Evolutionary conservation across 768 basidiomycete species (phyloP).

Genomic region (Mycena pura): DNA sequence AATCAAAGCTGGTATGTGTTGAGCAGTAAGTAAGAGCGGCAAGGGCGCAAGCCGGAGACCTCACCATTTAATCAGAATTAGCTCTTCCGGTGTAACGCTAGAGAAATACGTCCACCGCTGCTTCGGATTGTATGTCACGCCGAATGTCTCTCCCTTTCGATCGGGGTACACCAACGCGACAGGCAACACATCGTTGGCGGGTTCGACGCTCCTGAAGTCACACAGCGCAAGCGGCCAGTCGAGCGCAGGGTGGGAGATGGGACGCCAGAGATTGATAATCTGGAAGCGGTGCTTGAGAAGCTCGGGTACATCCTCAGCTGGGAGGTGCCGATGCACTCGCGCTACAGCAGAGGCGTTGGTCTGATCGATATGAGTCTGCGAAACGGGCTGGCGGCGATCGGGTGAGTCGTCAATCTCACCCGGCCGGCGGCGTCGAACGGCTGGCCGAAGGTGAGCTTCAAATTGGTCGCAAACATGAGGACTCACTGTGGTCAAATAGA

Average conservation of each 20-base stretch:
- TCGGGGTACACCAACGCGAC: constrained; percentile 55
- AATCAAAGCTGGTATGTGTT: constrained; percentile 22
- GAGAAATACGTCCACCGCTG: constrained; percentile 60
- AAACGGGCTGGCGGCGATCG: constrained; percentile 52
- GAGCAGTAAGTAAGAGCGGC: too few species aligned
- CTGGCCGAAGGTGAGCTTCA: constrained; percentile 30
- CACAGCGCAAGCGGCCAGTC: constrained; percentile 61
- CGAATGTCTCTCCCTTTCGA: constrained; percentile 58
- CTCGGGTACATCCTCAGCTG: constrained; percentile 48
- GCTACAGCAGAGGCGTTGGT: constrained; percentile 49
- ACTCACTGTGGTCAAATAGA: constrained; percentile 71
- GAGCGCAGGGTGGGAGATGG: constrained; percentile 52
- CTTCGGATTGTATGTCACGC: constrained; percentile 50
- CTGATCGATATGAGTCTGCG: constrained; percentile 59
- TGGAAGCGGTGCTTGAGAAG: constrained; percentile 58
- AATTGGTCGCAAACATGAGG: not conserved
- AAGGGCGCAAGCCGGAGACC: too few species aligned
- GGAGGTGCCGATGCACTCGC: constrained; percentile 59
- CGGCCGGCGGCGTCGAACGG: constrained; percentile 54
- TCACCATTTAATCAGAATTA: constrained; percentile 51
- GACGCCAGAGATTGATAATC: constrained; percentile 68
- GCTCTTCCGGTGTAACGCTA: constrained; percentile 10
- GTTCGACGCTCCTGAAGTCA: constrained; percentile 55
- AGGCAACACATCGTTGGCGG: constrained; percentile 49
- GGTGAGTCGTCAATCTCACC: constrained; percentile 42